Evolutionary conservation across 2,329 filamentous ascomycete genomes (phyloP).

Genomic region (Microdochium trichocladiopsis): DNA sequence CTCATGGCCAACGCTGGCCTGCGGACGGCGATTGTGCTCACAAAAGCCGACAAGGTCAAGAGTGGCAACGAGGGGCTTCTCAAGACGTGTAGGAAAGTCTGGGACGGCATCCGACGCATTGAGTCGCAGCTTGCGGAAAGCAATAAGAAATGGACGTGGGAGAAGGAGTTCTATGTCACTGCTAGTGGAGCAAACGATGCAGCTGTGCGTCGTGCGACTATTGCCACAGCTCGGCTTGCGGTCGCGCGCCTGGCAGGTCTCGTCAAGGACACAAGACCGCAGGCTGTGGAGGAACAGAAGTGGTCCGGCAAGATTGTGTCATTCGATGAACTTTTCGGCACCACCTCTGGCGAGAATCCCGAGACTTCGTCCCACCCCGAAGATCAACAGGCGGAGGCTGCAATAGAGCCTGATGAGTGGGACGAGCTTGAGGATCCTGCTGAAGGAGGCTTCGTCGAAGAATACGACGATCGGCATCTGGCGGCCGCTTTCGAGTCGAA

Average conservation of each 20-base stretch:
- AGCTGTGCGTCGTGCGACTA: constrained; percentile 10
- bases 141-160: constrained; percentile 14
- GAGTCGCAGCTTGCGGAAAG: constrained; percentile 9
- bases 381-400: not conserved
- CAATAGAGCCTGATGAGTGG: not conserved
- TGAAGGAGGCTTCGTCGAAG: not conserved
- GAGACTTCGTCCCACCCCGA: not conserved
- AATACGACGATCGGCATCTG: not conserved
- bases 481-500: not conserved
- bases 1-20: constrained; percentile 37
- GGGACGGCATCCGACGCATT: constrained; percentile 15
- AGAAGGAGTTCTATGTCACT: constrained; percentile 21
- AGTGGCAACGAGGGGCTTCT: constrained; percentile 14
- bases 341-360: not conserved
- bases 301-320: constrained; percentile 25
- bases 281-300: constrained; percentile 23
- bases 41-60: constrained; percentile 47
- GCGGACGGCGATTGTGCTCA: constrained; percentile 43
- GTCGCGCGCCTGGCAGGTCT: constrained; percentile 20
- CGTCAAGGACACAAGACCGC: constrained; percentile 12
- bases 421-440: not conserved
- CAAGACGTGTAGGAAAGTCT: constrained; percentile 15
- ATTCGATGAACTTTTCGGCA: constrained; percentile 20
- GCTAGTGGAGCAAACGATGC: constrained; percentile 17
- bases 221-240: constrained; percentile 17